Percentiles rank a stretch among this genome's conserved stretches.
phyloP scores from a whole-genome alignment of 306 rosid species.

The Amphicarpaea edgeworthii region DNA sequence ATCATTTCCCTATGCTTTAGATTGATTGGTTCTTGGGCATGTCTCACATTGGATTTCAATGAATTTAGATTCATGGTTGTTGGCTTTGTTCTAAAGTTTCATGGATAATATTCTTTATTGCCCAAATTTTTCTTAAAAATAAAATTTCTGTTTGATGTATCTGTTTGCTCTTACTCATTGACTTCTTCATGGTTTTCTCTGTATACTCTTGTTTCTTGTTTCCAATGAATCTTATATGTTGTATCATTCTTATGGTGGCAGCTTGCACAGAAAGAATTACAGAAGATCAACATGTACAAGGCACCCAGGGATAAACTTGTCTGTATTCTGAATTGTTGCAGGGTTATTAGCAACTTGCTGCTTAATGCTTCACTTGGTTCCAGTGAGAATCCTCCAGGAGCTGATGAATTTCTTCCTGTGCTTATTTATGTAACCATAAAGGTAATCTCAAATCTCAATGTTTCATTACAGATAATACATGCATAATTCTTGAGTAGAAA shows the following conservation, averaged over 20 bases:
- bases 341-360: constrained; percentile 90
- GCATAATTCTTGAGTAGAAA: constrained; percentile 4
- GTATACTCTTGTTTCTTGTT: constrained; percentile 17
- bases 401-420: constrained; percentile 99
- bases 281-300: constrained; percentile 96
- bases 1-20: too few relatives aligned
- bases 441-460: constrained; percentile 50
- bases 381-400: constrained; percentile 84
- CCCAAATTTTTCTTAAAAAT: constrained; percentile 24
- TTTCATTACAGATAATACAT: constrained; percentile 16
- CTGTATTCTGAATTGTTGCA: constrained; percentile 94
- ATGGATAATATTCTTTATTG: constrained; percentile 2
- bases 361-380: constrained; percentile 88
- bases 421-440: constrained; percentile 89
- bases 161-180: constrained; percentile 3
- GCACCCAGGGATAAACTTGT: constrained; percentile 98
- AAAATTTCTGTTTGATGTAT: constrained; percentile 4
- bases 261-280: constrained; percentile 98
- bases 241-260: constrained; percentile 51
- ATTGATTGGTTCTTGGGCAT: too few relatives aligned
- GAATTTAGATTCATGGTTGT: too few relatives aligned
- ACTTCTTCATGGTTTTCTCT: constrained; percentile 27
- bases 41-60: too few relatives aligned
- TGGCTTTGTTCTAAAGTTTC: too few relatives aligned
- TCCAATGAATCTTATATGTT: constrained; percentile 40